Base-by-base conservation (phyloP, 1,139 yeast genomes). In the Saccharomyces uvarum region DNA sequence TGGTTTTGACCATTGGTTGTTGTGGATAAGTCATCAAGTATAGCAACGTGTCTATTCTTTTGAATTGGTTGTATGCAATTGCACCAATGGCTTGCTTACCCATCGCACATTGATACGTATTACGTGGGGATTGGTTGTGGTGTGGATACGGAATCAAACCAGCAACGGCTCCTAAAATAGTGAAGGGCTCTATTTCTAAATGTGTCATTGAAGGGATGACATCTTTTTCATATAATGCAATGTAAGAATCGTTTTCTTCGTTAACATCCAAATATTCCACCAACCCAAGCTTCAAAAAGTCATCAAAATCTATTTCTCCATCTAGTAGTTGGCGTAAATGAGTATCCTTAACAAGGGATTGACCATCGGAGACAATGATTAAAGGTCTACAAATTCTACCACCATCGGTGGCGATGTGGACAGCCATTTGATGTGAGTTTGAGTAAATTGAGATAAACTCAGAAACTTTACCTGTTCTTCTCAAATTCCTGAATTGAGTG, bases 51-150 rank as follows among this genome's bases (percentile, higher is more conserved):
- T 93, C 99, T 63, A 93, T 93, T 73, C 99, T 83, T 69, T 90
- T 82, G 74, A 93, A 88, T 73, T 93, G 99, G 72, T 93, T 93
- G 72, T 93, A 93, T 28, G 96, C 97, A 73, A 95, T 95, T 7
- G 98, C 98, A 62, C 99, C 99, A 72, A 93, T 93, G 24, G 99
- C 99, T 75, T 93, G 99, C 76, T 93, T 93, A 83, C 99, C 99
- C 99, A 93, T 93, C 70, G 99, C 99, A 81, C 97, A 93, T 76
- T 93, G 99, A 75, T 93, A 93, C 0, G 99, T 93, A 71, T 93
- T 93, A 80, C 99, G 86, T 51, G 99, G 99, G 3, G 97, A 90
- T 76, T 93, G 99, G 72, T 93, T 93, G 72, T 93, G 99, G 71
- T 93, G 99, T 33, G 99, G 99, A 67, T 93, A 93, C n/a, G 99